Evolutionary conservation across 2,329 filamentous ascomycete genomes (phyloP).

Genomic region (Botrytis hyacinthi): DNA sequence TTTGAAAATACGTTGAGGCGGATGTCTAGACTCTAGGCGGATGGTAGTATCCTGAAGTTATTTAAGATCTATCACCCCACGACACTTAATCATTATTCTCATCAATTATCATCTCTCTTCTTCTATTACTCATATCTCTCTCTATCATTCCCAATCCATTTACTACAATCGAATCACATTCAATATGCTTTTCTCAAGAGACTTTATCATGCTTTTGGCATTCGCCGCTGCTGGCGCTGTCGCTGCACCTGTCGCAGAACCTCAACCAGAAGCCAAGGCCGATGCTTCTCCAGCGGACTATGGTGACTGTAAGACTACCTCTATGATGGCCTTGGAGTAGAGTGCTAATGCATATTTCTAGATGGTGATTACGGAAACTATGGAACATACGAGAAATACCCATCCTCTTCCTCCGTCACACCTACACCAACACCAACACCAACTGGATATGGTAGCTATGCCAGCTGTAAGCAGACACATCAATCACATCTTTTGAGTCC

Average conservation of each 20-base stretch:
- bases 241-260: constrained; percentile 15
- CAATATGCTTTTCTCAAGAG: constrained; percentile 21
- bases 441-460: constrained; percentile 15
- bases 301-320: constrained; percentile 11
- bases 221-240: constrained; percentile 8
- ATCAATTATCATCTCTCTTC: not conserved
- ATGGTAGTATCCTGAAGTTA: not conserved
- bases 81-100: not conserved
- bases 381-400: constrained; percentile 17
- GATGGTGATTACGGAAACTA: constrained; percentile 17
- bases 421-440: not conserved
- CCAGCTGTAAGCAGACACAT: constrained; percentile 2
- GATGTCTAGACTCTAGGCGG: not conserved
- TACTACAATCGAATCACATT: not conserved
- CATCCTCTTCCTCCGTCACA: not conserved
- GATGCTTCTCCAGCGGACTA: constrained; percentile 14
- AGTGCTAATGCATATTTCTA: not conserved
- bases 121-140: not conserved
- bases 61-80: constrained; percentile 12
- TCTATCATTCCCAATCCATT: not conserved
- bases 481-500: not conserved
- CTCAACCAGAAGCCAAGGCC: constrained; percentile 13
- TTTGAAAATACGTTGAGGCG: not conserved
- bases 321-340: not conserved
- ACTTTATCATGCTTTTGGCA: constrained; percentile 19